A percentile compares a stretch with the other conserved stretches of the same genome.
These are phyloP conservation scores for Claviceps lovelessii DNA, from an alignment of 2,329 filamentous ascomycete species.

Conservation along the genomic window DNA sequence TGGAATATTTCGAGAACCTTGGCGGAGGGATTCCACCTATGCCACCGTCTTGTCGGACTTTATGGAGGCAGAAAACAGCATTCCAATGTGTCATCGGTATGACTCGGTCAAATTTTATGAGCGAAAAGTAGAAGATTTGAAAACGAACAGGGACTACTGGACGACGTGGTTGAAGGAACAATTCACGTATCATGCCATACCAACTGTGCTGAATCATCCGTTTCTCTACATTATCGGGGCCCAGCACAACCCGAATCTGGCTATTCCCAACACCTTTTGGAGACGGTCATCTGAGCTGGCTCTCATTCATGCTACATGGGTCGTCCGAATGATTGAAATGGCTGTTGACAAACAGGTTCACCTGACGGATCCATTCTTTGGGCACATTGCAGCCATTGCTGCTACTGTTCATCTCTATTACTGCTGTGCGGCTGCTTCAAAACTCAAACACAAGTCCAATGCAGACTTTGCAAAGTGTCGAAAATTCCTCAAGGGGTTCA, in stretches of 20 bases:
- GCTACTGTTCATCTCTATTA: slow-evolving; percentile 40
- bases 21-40: slow-evolving; percentile 38
- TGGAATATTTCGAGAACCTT: slow-evolving; percentile 33
- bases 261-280: slow-evolving; percentile 41
- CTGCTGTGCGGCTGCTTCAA: slow-evolving; percentile 33
- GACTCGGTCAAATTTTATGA: slow-evolving; percentile 39
- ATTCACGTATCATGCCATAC: slow-evolving; percentile 37
- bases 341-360: slow-evolving; percentile 33
- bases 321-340: slow-evolving; percentile 40
- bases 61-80: slow-evolving; percentile 34
- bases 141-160: slow-evolving; percentile 33
- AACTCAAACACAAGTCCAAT: slow-evolving; percentile 36
- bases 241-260: slow-evolving; percentile 35
- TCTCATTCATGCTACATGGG: slow-evolving; percentile 37
- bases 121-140: slow-evolving; percentile 30
- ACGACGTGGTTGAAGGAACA: slow-evolving; percentile 37
- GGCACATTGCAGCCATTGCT: slow-evolving; percentile 35
- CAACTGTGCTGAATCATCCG: slow-evolving; percentile 36
- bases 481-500: slow-evolving; percentile 33
- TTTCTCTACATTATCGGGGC: slow-evolving; percentile 39
- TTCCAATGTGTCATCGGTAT: slow-evolving; percentile 36
- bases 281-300: slow-evolving; percentile 35
- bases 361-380: slow-evolving; percentile 37
- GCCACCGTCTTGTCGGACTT: slow-evolving; percentile 35
- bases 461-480: slow-evolving; percentile 37